Conservation (phyloP, 805 yeast genomes). For the Tetrapisispora pingtungensis region DNA sequence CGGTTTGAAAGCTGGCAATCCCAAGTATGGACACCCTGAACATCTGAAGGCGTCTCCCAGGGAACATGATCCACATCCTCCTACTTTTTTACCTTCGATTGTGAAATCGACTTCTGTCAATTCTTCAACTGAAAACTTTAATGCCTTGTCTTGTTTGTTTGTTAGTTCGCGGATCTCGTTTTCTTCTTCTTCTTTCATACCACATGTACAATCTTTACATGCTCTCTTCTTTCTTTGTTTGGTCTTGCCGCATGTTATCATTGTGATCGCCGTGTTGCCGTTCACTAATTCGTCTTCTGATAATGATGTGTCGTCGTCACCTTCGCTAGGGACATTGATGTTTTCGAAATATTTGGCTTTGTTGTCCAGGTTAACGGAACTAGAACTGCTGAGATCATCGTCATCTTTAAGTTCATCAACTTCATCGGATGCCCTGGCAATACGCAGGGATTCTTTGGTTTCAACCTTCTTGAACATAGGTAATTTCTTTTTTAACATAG, state of each 20-base stretch:
- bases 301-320: conserved; percentile 40
- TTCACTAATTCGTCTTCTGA: conserved; percentile 44
- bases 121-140: conserved; percentile 44
- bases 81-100: conserved; percentile 82
- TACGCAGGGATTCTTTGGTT: conserved; percentile 18
- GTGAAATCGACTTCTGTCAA: conserved; percentile 90
- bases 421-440: conserved; percentile 28
- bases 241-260: conserved; percentile 25
- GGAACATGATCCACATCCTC: conserved; percentile 96
- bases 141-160: conserved; percentile 31
- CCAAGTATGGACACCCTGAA: conserved; percentile 95
- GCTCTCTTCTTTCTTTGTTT: conserved; percentile 54
- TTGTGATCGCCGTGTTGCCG: conserved; percentile 26
- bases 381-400: conserved; percentile 31
- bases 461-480: conserved; percentile 9
- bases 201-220: conserved; percentile 97
- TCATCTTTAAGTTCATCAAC: conserved; percentile 30
- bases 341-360: conserved; percentile 45
- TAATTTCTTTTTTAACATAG: conserved; percentile 16
- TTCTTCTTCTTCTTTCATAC: conserved; percentile 81
- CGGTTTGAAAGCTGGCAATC: conserved; percentile 96
- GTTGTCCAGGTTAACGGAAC: conserved; percentile 10
- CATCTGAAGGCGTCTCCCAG: conserved; percentile 98
- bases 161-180: conserved; percentile 33
- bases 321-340: conserved; percentile 17